Evolutionary conservation across 768 basidiomycete species (phyloP), one percentile per base, ranked within the genome.

Genomic region (Clitopilus passeckerianus): DNA sequence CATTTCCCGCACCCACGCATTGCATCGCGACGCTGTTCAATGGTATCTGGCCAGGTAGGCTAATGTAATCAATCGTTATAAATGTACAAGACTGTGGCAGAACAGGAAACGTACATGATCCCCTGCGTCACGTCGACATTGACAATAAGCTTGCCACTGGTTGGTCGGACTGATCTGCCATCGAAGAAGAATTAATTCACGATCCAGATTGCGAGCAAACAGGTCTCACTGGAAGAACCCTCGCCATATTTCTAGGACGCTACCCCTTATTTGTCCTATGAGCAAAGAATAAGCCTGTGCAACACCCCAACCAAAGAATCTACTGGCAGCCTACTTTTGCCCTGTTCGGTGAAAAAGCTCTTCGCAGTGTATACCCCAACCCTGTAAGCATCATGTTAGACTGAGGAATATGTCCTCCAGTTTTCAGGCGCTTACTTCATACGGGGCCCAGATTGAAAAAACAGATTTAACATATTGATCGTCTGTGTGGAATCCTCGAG

Each of bases 61-160:
- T 30, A 30, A 7, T 30, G 27, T 30, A 30, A 30, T 7, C 3
- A 30, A 30, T 30, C 27, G 27, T 30, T 30, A 30, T 3, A 30
- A 30, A 30, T 30, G 7, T 3, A 30, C 27, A 30, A 30, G 3
- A 30, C 3, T 30, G 27, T 30, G 27, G 27, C 7, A 7, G 27
- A 30, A 30, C 69, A 73, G 2, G 71, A 53, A 22, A 58, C 68
- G 57, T 68, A 80, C 78, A 80, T 59, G 1, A 77, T 69, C 6
- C 78, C 74, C 2, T 75, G 71, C 0, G 78, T 75, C 0, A 72
- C 71, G 56, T 80, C 80, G 0, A 80, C 71, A 57, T 80, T 81
- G 15, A 80, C 68, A 5, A 76, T 56, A 0, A 81, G 65, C 14
- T 68, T 57, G 9, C 69, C 70, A 1, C 70, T 63, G 0, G 77